A percentile compares a stretch with the other conserved stretches of the same genome.
Evolutionary conservation across 768 basidiomycete species (phyloP).

Genomic region (Kwoniella pini): DNA sequence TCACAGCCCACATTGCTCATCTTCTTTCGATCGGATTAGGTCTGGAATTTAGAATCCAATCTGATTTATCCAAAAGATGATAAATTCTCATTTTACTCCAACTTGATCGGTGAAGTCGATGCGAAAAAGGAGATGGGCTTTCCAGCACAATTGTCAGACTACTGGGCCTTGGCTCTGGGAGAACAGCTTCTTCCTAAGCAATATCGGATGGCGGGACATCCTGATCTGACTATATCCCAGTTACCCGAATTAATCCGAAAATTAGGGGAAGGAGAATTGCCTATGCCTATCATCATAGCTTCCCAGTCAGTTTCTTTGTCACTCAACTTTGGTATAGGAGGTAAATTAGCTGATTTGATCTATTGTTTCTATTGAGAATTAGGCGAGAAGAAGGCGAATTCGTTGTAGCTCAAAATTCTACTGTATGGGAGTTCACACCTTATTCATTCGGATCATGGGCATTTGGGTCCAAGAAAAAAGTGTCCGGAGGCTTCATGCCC

Average conservation of each 20-base stretch:
- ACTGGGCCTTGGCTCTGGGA: conserved; percentile 51
- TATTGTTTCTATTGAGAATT: too few relatives aligned
- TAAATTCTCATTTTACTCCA: conserved; percentile 49
- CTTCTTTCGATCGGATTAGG: conserved; percentile 24
- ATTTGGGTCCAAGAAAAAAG: conserved; percentile 53
- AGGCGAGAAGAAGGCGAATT: conserved; percentile 48
- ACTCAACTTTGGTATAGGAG: too few relatives aligned
- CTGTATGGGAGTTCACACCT: conserved; percentile 53
- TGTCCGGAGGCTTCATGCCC: conserved; percentile 65
- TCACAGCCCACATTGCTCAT: too few relatives aligned
- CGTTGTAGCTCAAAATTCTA: conserved; percentile 50
- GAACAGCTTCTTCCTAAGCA: conserved; percentile 50
- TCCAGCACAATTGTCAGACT: conserved; percentile 50
- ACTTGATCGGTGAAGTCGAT: conserved; percentile 45
- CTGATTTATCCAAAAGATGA: conserved; percentile 49
- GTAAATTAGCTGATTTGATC: too few relatives aligned
- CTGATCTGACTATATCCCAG: conserved; percentile 48
- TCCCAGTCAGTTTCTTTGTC: too few relatives aligned
- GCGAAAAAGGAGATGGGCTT: conserved; percentile 48
- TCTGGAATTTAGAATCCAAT: conserved; percentile 53
- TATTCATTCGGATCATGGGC: conserved; percentile 54
- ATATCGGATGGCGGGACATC: conserved; percentile 42
- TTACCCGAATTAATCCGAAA: conserved; percentile 29
- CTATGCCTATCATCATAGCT: conserved; percentile 54
- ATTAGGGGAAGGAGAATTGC: conserved; percentile 36